Evolutionary conservation across 2,329 filamentous ascomycete species (phyloP).

Genomic region (Coniochaeta pulveracea): DNA sequence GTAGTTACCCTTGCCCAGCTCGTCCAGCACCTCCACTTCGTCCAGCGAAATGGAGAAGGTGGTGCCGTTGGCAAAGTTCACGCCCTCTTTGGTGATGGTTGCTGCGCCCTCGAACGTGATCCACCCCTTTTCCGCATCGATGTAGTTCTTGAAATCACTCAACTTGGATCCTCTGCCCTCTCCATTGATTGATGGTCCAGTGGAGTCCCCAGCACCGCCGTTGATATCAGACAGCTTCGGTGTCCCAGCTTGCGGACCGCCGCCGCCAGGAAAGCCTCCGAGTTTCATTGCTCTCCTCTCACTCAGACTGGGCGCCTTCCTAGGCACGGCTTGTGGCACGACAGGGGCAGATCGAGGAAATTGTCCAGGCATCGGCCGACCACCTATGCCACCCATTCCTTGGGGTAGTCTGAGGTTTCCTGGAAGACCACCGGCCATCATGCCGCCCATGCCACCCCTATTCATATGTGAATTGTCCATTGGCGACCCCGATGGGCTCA

Average conservation of each 20-base stretch:
- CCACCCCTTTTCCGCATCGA: slow-evolving; percentile 84
- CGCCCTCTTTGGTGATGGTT: slow-evolving; percentile 75
- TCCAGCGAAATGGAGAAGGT: slow-evolving; percentile 92
- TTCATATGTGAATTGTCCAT: slow-evolving; percentile 8
- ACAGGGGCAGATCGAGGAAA: slow-evolving; percentile 43
- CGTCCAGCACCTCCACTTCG: slow-evolving; percentile 85
- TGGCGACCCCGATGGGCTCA: slow-evolving; percentile 14
- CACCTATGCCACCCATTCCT: slow-evolving; percentile 27
- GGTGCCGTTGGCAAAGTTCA: slow-evolving; percentile 83
- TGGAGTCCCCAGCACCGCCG: slow-evolving; percentile 7
- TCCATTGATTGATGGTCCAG: slow-evolving; percentile 20
- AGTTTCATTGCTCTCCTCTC: slow-evolving; percentile 57
- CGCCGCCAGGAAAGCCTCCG: slow-evolving; percentile 25
- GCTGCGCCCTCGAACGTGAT: slow-evolving; percentile 91
- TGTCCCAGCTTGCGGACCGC: slow-evolving; percentile 21
- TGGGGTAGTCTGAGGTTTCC: slow-evolving; percentile 27
- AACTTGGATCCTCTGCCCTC: slow-evolving; percentile 34
- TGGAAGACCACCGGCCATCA: slow-evolving; percentile 30
- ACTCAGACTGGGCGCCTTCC: slow-evolving; percentile 46
- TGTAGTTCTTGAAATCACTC: slow-evolving; percentile 61
- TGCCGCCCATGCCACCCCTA: slow-evolving; percentile 15
- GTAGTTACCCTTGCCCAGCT: slow-evolving; percentile 96
- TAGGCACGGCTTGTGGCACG: slow-evolving; percentile 22
- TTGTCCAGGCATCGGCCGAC: slow-evolving; percentile 32
- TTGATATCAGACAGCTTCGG: slow-evolving; percentile 33